Conservation (phyloP, 768 basidiomycete species). For the Boletus coccyginus region DNA sequence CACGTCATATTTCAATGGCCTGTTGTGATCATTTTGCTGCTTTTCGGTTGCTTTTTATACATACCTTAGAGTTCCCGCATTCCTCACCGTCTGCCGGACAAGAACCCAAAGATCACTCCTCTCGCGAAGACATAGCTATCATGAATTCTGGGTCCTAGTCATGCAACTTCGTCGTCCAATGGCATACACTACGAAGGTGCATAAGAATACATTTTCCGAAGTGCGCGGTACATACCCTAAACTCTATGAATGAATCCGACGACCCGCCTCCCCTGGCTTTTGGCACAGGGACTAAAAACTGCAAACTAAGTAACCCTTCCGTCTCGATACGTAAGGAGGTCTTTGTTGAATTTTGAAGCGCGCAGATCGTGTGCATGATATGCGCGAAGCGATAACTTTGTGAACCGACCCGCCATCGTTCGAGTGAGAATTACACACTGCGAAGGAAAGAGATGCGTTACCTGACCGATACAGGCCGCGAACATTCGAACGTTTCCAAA, state of each 20-base stretch:
- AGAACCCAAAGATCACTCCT: not conserved
- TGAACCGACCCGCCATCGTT: not conserved
- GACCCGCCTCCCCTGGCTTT: slow-evolving; percentile 36
- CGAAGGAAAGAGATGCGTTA: slow-evolving; percentile 30
- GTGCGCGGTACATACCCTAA: slow-evolving; percentile 56
- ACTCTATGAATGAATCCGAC: slow-evolving; percentile 79
- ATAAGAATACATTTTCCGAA: slow-evolving; percentile 9
- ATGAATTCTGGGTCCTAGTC: not conserved
- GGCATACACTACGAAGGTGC: slow-evolving; percentile 24
- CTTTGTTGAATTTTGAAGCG: slow-evolving; percentile 81
- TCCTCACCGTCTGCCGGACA: not conserved
- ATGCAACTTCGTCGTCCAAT: slow-evolving; percentile 31
- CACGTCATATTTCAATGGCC: slow-evolving; percentile 41
- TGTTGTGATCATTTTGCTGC: slow-evolving; percentile 25
- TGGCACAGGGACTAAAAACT: slow-evolving; percentile 78
- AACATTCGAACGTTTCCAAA: slow-evolving; percentile 87
- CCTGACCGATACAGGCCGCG: slow-evolving; percentile 65
- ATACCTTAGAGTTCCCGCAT: slow-evolving; percentile 18
- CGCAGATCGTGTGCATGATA: slow-evolving; percentile 66
- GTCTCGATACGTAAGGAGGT: slow-evolving; percentile 85
- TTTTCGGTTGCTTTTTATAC: slow-evolving; percentile 2
- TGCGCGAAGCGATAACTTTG: slow-evolving; percentile 81
- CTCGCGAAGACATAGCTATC: not conserved
- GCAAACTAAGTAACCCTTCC: slow-evolving; percentile 80
- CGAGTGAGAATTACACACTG: not conserved